These are phyloP conservation scores for Rhamnella rubrinervis DNA, from an alignment of 331 rosid species.

Conservation along the genomic window DNA sequence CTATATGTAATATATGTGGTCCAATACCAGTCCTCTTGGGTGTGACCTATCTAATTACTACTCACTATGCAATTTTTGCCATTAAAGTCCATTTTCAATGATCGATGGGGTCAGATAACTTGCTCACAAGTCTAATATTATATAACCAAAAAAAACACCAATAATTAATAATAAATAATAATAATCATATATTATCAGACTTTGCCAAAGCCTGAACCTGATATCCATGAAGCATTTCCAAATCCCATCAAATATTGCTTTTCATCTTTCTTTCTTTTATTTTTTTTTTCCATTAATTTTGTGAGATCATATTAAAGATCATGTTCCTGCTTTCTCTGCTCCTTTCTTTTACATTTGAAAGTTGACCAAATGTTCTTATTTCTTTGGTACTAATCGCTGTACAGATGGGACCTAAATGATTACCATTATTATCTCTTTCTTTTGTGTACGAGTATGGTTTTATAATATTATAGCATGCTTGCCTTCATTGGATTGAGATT, in stretches of 20 bases:
- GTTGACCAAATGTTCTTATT: constrained; percentile 14
- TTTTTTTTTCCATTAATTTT: not conserved
- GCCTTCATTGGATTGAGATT: constrained; percentile 11
- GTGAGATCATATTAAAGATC: not conserved
- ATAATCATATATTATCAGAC: not conserved
- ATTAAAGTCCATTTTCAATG: constrained; percentile 18
- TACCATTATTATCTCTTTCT: constrained; percentile 9
- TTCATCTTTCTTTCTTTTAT: not conserved
- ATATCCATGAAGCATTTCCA: not conserved
- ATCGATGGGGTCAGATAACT: constrained; percentile 28
- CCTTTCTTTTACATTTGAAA: not conserved
- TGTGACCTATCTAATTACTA: constrained; percentile 27
- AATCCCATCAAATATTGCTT: not conserved
- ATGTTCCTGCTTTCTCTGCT: not conserved
- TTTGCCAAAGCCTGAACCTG: not conserved
- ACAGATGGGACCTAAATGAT: constrained; percentile 28
- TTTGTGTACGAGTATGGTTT: constrained; percentile 1
- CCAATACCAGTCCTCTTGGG: constrained; percentile 24
- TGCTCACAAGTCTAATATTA: constrained; percentile 21
- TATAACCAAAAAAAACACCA: not conserved
- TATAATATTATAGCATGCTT: constrained; percentile 2
- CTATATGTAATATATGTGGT: constrained; percentile 25
- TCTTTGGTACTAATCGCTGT: constrained; percentile 23
- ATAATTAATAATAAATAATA: not conserved
- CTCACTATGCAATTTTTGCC: constrained; percentile 26